Percentiles rank a stretch among this genome's conserved stretches.
These are phyloP conservation scores for Dillenia turbinata DNA, from an alignment of 164 flowering plant genomes.

Conservation along the genomic window DNA sequence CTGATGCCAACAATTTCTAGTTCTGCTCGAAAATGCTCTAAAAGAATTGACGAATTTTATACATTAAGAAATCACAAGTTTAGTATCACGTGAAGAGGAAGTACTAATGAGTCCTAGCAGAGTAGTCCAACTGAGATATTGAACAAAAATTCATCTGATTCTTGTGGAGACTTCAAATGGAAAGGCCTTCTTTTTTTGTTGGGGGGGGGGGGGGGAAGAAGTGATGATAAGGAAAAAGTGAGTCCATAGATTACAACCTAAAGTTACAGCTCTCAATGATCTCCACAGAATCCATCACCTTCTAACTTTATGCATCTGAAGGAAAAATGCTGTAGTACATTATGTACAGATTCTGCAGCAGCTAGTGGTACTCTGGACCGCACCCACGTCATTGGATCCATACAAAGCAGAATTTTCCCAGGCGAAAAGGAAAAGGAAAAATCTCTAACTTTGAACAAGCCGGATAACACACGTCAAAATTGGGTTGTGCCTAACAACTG, in stretches of 20 bases:
- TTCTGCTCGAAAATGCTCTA: too few relatives aligned
- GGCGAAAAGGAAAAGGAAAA: conserved; percentile 4
- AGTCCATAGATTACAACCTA: conserved; percentile 19
- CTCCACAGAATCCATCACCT: conserved; percentile 14
- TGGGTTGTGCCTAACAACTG: conserved; percentile 16
- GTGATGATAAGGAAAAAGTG: neutral
- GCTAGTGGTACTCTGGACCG: too few relatives aligned
- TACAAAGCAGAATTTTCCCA: neutral
- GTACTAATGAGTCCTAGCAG: too few relatives aligned
- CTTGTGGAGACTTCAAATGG: too few relatives aligned
- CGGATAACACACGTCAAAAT: conserved; percentile 23
- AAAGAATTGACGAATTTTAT: too few relatives aligned
- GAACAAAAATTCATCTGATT: too few relatives aligned
- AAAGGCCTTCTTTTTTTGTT: too few relatives aligned
- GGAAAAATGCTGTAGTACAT: conserved; percentile 30
- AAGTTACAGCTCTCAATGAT: conserved; percentile 25
- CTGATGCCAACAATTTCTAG: too few relatives aligned
- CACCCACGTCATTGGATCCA: conserved; percentile 3
- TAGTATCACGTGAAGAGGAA: too few relatives aligned
- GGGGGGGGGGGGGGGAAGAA: too few relatives aligned
- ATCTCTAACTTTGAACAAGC: conserved; percentile 19
- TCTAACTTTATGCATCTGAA: conserved; percentile 31
- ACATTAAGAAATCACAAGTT: too few relatives aligned
- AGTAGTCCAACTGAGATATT: too few relatives aligned
- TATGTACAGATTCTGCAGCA: conserved; percentile 29